These are phyloP conservation scores for Golubevia sp. DNA, from an alignment of 1,284 basidiomycete species.

Conservation along the genomic window DNA sequence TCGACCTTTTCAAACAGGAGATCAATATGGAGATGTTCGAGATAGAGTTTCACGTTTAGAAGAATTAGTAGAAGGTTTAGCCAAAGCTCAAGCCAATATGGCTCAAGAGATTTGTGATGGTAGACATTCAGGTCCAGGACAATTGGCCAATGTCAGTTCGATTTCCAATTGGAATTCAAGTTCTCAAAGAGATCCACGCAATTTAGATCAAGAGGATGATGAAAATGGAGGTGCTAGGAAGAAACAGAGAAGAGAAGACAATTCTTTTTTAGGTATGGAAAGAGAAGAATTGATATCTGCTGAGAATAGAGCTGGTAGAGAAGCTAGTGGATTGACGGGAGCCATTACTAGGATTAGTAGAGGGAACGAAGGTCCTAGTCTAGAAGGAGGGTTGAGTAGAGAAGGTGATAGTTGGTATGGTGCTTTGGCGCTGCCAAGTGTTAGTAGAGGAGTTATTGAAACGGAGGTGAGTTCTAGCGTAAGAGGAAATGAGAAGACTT, in stretches of 20 bases:
- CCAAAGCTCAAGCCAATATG: slow-evolving; percentile 40
- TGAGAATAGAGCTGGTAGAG: too few relatives aligned
- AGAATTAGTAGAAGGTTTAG: slow-evolving; percentile 52
- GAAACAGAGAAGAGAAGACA: too few relatives aligned
- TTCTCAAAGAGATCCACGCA: slow-evolving; percentile 3
- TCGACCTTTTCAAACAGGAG: slow-evolving; percentile 48
- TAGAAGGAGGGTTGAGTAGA: slow-evolving; percentile 44
- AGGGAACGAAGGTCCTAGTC: background rate
- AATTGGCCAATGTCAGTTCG: slow-evolving; percentile 1
- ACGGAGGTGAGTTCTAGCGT: slow-evolving; percentile 17
- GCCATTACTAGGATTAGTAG: too few relatives aligned
- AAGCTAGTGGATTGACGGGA: too few relatives aligned
- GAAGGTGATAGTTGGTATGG: slow-evolving; percentile 54
- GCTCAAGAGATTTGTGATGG: slow-evolving; percentile 39
- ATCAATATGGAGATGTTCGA: slow-evolving; percentile 48
- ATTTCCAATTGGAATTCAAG: background rate
- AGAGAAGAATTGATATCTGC: too few relatives aligned
- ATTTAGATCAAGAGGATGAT: slow-evolving; percentile 15
- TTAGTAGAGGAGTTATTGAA: slow-evolving; percentile 43
- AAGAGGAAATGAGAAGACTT: too few relatives aligned
- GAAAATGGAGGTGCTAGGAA: slow-evolving; percentile 7
- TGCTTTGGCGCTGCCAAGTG: slow-evolving; percentile 48
- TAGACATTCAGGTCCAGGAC: slow-evolving; percentile 11
- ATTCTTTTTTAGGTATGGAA: too few relatives aligned
- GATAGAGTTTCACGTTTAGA: slow-evolving; percentile 50